A percentile compares a stretch with the other conserved stretches of the same genome.
These are phyloP conservation scores for Adansonia digitata DNA, from an alignment of 345 rosid genomes.

Conservation along the genomic window DNA sequence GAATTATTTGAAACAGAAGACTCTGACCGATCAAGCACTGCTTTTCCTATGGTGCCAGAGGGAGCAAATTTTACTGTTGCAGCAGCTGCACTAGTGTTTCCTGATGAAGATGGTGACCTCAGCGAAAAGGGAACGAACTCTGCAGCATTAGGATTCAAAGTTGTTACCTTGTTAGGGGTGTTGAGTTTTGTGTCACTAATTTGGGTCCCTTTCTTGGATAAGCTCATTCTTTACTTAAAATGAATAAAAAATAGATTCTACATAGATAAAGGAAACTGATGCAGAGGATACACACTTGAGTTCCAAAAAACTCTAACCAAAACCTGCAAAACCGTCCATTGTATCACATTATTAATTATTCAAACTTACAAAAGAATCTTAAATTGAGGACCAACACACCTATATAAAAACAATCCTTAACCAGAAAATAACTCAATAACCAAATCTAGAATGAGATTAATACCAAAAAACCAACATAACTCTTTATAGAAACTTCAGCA, in stretches of 20 bases:
- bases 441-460: conserved; percentile 2
- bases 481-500: background rate
- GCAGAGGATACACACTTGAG: background rate
- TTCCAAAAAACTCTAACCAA: conserved; percentile 37
- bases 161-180: conserved; percentile 49
- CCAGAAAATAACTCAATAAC: conserved; percentile 16
- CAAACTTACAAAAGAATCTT: conserved; percentile 8
- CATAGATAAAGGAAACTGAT: conserved; percentile 19
- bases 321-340: conserved; percentile 48
- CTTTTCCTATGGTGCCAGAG: conserved; percentile 55
- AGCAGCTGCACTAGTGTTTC: conserved; percentile 42
- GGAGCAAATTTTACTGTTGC: conserved; percentile 40
- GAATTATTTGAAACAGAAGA: conserved; percentile 73
- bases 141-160: conserved; percentile 92
- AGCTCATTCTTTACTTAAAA: conserved; percentile 69
- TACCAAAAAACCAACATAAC: conserved; percentile 1
- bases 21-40: conserved; percentile 63
- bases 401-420: conserved; percentile 15
- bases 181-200: conserved; percentile 52
- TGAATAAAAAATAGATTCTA: conserved; percentile 24
- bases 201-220: conserved; percentile 68
- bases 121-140: conserved; percentile 86
- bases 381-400: background rate
- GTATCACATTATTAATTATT: background rate
- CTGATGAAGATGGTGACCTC: conserved; percentile 52